phyloP scores from a whole-genome alignment of 192 early-diverging fungal species.

The Coemansia sp. region DNA sequence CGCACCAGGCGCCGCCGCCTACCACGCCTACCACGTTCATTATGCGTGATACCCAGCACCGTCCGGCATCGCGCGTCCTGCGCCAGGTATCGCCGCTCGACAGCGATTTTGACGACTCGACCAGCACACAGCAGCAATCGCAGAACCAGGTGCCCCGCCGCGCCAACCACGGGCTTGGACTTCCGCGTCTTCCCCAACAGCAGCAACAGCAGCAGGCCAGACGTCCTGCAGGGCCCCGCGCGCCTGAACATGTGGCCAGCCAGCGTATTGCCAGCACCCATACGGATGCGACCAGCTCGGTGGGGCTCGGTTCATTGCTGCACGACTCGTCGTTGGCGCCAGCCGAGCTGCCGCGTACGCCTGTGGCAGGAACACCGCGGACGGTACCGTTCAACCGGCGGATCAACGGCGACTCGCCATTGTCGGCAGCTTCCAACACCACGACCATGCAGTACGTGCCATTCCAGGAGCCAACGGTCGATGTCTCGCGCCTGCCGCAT shows the following conservation, averaged over 20 bases:
- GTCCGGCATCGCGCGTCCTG: conserved; percentile 30
- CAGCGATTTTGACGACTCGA: no score
- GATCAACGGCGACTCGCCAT: neutral
- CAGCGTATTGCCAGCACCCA: conserved; percentile 15
- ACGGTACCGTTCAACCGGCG: neutral
- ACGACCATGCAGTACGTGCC: conserved; percentile 31
- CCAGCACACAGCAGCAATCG: no score
- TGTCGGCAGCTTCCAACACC: neutral
- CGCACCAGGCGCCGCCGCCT: conserved; percentile 22
- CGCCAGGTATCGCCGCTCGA: conserved; percentile 34
- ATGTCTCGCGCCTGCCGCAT: conserved; percentile 27
- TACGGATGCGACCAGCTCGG: conserved; percentile 21
- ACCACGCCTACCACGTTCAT: conserved; percentile 51
- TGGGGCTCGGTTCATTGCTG: conserved; percentile 43
- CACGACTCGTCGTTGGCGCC: conserved; percentile 31
- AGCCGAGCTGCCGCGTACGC: conserved; percentile 2
- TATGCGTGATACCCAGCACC: conserved; percentile 28
- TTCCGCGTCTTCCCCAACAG: neutral
- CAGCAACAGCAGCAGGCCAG: no score
- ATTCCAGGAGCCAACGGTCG: conserved; percentile 54
- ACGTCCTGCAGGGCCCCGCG: conserved; percentile 12
- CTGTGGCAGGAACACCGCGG: neutral
- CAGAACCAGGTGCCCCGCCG: neutral
- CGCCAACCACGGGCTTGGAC: neutral
- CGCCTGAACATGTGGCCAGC: neutral